phyloP scores from a whole-genome alignment of 2,329 filamentous ascomycete species.

The Microdochium nivale region DNA sequence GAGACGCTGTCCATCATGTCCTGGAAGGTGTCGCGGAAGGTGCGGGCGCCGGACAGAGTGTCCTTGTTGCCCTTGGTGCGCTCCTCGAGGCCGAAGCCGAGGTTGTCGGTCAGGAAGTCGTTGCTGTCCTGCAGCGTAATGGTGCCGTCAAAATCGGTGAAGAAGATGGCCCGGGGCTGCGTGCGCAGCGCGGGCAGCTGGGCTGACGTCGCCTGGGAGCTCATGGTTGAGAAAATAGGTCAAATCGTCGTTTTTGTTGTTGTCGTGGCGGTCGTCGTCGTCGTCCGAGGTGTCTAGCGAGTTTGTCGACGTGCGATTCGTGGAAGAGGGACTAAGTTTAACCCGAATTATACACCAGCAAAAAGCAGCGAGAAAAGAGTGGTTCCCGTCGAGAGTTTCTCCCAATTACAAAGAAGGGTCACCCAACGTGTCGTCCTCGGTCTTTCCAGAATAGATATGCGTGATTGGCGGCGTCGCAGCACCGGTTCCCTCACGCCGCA shows the following conservation, averaged over 20 bases:
- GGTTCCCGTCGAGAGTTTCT: too few relatives aligned
- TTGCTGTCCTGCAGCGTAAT: constrained; percentile 68
- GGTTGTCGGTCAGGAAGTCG: constrained; percentile 75
- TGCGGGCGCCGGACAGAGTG: constrained; percentile 60
- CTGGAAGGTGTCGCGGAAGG: constrained; percentile 80
- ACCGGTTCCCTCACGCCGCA: too few relatives aligned
- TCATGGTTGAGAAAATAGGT: not conserved
- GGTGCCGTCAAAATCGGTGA: constrained; percentile 97
- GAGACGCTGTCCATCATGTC: constrained; percentile 87
- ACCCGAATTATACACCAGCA: too few relatives aligned
- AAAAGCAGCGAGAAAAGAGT: too few relatives aligned
- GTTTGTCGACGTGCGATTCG: too few relatives aligned
- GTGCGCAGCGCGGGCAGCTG: constrained; percentile 47
- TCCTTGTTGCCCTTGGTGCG: constrained; percentile 68
- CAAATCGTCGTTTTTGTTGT: not conserved
- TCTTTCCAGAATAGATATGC: too few relatives aligned
- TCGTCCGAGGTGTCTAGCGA: too few relatives aligned
- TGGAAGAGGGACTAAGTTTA: too few relatives aligned
- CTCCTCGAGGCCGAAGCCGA: constrained; percentile 69
- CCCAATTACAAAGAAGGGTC: too few relatives aligned
- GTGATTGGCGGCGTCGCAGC: too few relatives aligned
- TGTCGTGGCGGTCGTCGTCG: not conserved
- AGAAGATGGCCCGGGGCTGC: constrained; percentile 89
- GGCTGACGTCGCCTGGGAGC: not conserved
- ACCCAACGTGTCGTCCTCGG: too few relatives aligned